Base-by-base conservation (phyloP, 768 basidiomycete genomes). In the Pleurotus pulmonarius region DNA sequence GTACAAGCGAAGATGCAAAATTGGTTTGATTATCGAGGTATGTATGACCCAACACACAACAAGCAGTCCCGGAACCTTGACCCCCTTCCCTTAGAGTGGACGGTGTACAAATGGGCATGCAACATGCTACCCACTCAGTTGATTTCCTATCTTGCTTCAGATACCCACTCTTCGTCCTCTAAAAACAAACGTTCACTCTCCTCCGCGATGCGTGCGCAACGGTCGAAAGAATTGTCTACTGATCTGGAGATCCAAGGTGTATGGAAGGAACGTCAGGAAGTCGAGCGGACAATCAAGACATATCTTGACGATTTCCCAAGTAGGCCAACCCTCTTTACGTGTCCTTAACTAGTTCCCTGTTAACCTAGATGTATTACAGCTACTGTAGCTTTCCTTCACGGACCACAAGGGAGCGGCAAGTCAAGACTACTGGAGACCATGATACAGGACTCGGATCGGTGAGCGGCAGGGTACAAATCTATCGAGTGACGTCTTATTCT, bases 241-340 rank as follows among this genome's bases (percentile, higher is more conserved):
- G 58, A 51, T 11, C 37, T 49, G 4, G 62, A 64, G 18, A 53
- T 53, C 11, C 70, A 74, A 44, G 76, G 80, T 58, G 84, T 83
- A 13, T 98, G 94, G 95, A 85, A 88, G 63, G 94, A 98, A 65
- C 82, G 94, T 24, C 76, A 80, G 61, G 86, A 92, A 8, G 95
- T 93, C 3, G 86, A 87, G 63, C 76, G 71, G 43, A 74, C 83
- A 7, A 63, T 98, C 34, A 76, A 79, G 55, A 74, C 76, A 26
- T 97, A 95, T 75, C 73, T 98, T 11, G 74, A 76, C 4, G 94
- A 97, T 62, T 73, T 82, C 45, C 94, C 94, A 4, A 76, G 90
- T 87, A 66, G 15, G 85, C 16, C 37, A 9, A 68, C 16, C 44
- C 39, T 40, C 41, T 16, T 12, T n/a, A 26, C 44, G 18, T 8